A percentile compares a stretch with the other conserved stretches of the same genome.
phyloP scores from a whole-genome alignment of 1,139 yeast genomes.

The Pichia terricola region DNA sequence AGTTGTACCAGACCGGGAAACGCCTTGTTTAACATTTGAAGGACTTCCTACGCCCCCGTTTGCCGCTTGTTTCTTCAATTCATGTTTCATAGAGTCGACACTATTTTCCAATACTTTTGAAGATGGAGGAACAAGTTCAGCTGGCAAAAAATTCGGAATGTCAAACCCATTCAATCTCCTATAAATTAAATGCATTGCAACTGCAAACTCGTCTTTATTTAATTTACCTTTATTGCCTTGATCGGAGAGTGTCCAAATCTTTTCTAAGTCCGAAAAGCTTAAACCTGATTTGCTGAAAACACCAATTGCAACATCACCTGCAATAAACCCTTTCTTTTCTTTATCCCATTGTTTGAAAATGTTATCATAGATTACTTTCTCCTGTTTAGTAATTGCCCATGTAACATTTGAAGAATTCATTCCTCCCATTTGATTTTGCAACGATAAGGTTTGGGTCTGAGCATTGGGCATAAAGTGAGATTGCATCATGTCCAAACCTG shows the following conservation, averaged over 20 bases:
- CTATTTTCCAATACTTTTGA: conserved; percentile 47
- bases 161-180: conserved; percentile 66
- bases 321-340: conserved; percentile 54
- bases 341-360: conserved; percentile 86
- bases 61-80: conserved; percentile 26
- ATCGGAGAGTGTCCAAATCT: conserved; percentile 81
- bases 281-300: conserved; percentile 89
- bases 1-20: conserved; percentile 42
- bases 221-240: conserved; percentile 61
- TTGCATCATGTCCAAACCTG: conserved; percentile 68
- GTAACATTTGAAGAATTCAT: conserved; percentile 39
- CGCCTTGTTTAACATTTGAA: conserved; percentile 10
- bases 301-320: conserved; percentile 75
- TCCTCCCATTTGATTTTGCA: conserved; percentile 47
- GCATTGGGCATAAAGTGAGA: conserved; percentile 64
- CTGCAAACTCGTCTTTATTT: conserved; percentile 71
- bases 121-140: conserved; percentile 74
- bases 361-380: conserved; percentile 76
- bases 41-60: conserved; percentile 14
- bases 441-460: conserved; percentile 31
- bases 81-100: conserved; percentile 42
- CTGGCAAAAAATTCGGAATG: conserved; percentile 63
- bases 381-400: conserved; percentile 80
- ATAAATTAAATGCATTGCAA: conserved; percentile 77
- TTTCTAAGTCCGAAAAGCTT: conserved; percentile 73